These are phyloP conservation scores for Tulasnella sp. DNA, from an alignment of 768 basidiomycete species.

Conservation along the genomic window DNA sequence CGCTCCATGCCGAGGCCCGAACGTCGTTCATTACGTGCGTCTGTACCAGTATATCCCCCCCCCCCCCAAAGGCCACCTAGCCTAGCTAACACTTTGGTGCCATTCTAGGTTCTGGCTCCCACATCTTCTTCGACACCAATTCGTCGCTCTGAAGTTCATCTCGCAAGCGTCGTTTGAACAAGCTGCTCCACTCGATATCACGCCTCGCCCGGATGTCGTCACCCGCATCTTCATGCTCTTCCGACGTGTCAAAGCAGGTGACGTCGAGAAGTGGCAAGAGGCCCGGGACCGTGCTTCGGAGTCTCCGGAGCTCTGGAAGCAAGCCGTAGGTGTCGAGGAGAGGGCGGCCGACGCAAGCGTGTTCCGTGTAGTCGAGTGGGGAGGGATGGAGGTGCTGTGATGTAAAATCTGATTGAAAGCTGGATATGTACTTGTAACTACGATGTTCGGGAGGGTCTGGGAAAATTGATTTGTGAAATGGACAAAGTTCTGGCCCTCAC, in stretches of 20 bases:
- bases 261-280: background rate
- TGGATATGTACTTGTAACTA: background rate
- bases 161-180: constrained; percentile 38
- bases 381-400: constrained; percentile 20
- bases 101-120: constrained; percentile 45
- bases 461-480: background rate
- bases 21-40: constrained; percentile 43
- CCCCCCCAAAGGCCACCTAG: no score
- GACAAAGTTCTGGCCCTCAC: no score
- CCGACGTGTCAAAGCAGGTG: constrained; percentile 30
- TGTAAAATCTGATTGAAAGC: background rate
- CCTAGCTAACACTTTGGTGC: no score
- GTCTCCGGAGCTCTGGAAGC: background rate
- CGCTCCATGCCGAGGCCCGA: constrained; percentile 39
- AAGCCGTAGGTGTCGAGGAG: background rate
- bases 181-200: constrained; percentile 35
- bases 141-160: constrained; percentile 41
- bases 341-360: background rate
- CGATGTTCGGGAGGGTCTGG: background rate
- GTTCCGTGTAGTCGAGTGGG: constrained; percentile 18
- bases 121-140: constrained; percentile 34
- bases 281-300: background rate
- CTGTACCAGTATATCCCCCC: background rate
- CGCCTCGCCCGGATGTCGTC: constrained; percentile 39
- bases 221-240: constrained; percentile 46